Evolutionary conservation across 371 early-diverging fungal species (phyloP).

Genomic region (Conidiobolus coronatus): DNA sequence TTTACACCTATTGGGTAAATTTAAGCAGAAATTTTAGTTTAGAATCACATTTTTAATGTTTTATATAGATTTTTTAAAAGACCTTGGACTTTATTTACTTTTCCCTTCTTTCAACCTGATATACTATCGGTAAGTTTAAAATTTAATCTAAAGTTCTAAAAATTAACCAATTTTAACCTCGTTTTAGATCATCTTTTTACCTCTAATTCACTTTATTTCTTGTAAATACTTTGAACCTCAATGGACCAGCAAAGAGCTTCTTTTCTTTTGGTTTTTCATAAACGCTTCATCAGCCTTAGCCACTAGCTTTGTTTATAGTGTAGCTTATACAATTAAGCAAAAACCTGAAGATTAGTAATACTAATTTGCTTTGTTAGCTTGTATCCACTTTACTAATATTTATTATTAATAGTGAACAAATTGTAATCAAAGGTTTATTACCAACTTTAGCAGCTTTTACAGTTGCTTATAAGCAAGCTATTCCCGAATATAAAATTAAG

Average conservation of each 20-base stretch:
- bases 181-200: slow-evolving; percentile 9
- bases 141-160: too few species aligned
- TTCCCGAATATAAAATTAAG: slow-evolving; percentile 5
- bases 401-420: not conserved
- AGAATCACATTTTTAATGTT: not conserved
- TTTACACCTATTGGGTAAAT: too few species aligned
- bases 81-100: slow-evolving; percentile 4
- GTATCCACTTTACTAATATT: not conserved
- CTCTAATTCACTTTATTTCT: slow-evolving; percentile 15
- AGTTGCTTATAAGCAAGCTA: slow-evolving; percentile 5
- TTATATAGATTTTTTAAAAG: not conserved
- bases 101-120: not conserved
- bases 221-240: slow-evolving; percentile 53
- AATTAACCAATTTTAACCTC: not conserved
- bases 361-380: not conserved
- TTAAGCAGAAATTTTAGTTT: not conserved
- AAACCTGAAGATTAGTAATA: slow-evolving; percentile 31
- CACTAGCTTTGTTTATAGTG: slow-evolving; percentile 23
- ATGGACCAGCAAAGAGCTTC: slow-evolving; percentile 45
- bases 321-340: slow-evolving; percentile 30
- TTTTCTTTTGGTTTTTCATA: slow-evolving; percentile 31
- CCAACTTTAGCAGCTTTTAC: slow-evolving; percentile 10
- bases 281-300: slow-evolving; percentile 26
- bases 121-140: not conserved
- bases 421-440: not conserved